Percentiles rank a stretch among this genome's conserved stretches.
phyloP scores from a whole-genome alignment of 2,329 filamentous ascomycete genomes.

The Sporothrix humicola region DNA sequence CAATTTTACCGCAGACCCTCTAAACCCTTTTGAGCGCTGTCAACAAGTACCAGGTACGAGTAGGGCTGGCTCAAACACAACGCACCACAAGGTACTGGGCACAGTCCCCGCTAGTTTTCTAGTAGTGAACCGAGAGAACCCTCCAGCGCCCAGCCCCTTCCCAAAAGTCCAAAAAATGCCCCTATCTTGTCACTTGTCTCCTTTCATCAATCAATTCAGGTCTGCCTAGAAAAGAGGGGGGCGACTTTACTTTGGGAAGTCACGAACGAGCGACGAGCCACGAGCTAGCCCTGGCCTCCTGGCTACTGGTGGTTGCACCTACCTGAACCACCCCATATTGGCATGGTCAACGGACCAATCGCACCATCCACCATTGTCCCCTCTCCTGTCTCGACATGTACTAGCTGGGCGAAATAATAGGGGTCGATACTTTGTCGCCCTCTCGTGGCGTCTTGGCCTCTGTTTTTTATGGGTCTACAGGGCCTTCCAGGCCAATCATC shows the following conservation, averaged over 20 bases:
- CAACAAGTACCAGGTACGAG: constrained; percentile 12
- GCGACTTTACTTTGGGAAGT: background rate
- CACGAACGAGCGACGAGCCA: background rate
- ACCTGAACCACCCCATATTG: constrained; percentile 26
- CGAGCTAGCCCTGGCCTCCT: background rate
- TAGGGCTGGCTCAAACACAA: constrained; percentile 9
- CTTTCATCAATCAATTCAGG: background rate
- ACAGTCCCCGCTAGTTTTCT: background rate
- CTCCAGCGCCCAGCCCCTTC: constrained; percentile 10
- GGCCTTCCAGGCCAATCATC: constrained; percentile 15
- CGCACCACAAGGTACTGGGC: background rate
- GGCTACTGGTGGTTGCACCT: background rate
- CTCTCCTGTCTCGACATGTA: background rate
- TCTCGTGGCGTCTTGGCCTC: constrained; percentile 29
- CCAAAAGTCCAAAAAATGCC: background rate
- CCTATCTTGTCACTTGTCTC: constrained; percentile 17
- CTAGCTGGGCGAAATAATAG: background rate
- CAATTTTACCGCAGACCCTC: constrained; percentile 18
- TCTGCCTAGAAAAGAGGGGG: constrained; percentile 26
- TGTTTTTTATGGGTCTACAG: constrained; percentile 16
- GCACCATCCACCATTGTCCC: background rate
- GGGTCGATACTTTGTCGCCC: background rate
- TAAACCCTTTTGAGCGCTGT: constrained; percentile 28
- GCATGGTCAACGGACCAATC: constrained; percentile 24
- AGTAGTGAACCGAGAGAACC: too few species aligned